Evolutionary conservation across 2,329 filamentous ascomycete genomes (phyloP).

Genomic region (Fusarium sp.): DNA sequence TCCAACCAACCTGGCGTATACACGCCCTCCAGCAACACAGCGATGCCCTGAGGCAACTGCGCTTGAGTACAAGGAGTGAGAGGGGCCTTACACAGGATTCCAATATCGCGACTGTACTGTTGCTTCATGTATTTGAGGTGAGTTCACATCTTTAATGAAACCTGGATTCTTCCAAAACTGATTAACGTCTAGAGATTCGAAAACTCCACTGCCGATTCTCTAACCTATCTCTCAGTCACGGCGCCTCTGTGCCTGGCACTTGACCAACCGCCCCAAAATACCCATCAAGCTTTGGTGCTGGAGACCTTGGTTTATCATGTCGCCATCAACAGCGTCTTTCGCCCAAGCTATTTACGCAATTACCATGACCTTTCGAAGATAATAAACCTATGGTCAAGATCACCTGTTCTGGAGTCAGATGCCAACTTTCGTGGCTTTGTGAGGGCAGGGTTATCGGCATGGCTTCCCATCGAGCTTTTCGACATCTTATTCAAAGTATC

Average conservation of each 20-base stretch:
- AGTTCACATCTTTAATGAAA: neutral
- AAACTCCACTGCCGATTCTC: neutral
- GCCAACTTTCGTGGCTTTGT: neutral
- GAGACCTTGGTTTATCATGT: neutral
- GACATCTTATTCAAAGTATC: neutral
- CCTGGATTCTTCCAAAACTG: neutral
- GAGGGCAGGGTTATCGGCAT: neutral
- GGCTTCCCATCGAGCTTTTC: neutral
- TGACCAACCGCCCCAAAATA: neutral
- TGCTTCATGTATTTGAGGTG: neutral
- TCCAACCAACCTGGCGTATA: neutral
- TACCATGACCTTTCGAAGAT: neutral
- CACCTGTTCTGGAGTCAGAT: neutral
- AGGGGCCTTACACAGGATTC: neutral
- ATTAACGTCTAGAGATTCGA: neutral
- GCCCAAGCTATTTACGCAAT: neutral
- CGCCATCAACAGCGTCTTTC: neutral
- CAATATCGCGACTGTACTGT: neutral
- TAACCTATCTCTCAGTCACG: neutral
- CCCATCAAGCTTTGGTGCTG: neutral
- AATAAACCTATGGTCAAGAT: neutral
- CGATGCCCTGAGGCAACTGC: neutral
- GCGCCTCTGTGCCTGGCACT: neutral
- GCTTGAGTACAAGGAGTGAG: neutral
- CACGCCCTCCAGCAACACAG: neutral